Conservation (phyloP, 441 rosid species). For the Caryocar brasiliense region DNA sequence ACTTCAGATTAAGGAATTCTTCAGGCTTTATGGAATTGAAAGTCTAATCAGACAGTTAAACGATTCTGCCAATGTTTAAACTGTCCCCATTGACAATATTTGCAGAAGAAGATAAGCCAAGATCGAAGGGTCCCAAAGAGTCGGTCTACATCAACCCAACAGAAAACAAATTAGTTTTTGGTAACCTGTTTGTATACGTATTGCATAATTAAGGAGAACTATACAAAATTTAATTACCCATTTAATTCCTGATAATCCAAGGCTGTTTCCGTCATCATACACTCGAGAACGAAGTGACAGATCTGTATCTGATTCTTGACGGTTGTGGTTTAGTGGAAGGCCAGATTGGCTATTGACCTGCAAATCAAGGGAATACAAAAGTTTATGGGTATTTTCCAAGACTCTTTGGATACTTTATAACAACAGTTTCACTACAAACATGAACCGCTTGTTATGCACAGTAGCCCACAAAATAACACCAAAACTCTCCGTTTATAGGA, state of each 20-base stretch:
- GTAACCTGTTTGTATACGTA: neutral
- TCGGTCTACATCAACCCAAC: constrained; percentile 46
- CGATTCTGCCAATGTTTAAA: constrained; percentile 24
- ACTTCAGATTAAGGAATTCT: neutral
- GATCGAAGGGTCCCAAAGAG: constrained; percentile 76
- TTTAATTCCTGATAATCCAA: constrained; percentile 75
- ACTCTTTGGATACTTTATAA: too few relatives aligned
- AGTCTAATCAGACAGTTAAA: constrained; percentile 10
- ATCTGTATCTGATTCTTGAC: constrained; percentile 36
- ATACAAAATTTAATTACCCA: constrained; percentile 42
- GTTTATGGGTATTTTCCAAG: neutral
- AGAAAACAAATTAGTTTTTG: neutral
- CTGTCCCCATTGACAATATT: constrained; percentile 37
- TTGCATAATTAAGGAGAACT: neutral
- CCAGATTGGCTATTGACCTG: constrained; percentile 35
- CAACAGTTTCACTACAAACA: too few relatives aligned
- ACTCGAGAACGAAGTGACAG: constrained; percentile 30
- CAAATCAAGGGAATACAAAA: constrained; percentile 4
- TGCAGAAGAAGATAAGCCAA: constrained; percentile 55
- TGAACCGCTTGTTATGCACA: too few relatives aligned
- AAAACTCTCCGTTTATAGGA: neutral
- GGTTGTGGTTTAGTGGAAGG: constrained; percentile 20
- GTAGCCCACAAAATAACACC: neutral
- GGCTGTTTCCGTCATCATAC: constrained; percentile 60
- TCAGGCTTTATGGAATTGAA: neutral